Conservation (phyloP, 148 eudicot species). For the Silene uniflora region DNA sequence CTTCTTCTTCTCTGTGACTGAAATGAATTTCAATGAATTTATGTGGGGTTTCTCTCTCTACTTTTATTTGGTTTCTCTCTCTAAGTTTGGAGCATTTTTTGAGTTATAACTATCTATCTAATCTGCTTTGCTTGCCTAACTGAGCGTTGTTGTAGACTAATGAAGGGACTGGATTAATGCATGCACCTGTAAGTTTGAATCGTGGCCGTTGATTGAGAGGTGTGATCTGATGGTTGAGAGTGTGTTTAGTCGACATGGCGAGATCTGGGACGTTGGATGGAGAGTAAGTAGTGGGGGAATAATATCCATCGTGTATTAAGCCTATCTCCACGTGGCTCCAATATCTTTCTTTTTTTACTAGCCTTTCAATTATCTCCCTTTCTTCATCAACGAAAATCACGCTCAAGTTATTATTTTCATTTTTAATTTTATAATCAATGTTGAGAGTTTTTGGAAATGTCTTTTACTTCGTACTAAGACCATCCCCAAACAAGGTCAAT, state of each 20-base stretch:
- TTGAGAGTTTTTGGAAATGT: too few species aligned
- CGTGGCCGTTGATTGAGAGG: not conserved
- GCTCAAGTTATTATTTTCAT: too few species aligned
- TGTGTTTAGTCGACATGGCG: not conserved
- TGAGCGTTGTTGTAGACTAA: not conserved
- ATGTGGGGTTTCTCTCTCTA: not conserved
- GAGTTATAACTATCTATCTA: not conserved
- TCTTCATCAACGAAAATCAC: too few species aligned
- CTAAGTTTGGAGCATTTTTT: not conserved
- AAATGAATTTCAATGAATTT: not conserved
- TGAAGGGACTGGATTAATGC: not conserved
- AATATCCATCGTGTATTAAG: not conserved
- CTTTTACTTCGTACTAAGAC: too few species aligned
- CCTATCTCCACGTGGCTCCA: conserved; percentile 4
- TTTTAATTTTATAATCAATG: too few species aligned
- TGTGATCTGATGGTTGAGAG: not conserved
- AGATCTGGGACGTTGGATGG: not conserved
- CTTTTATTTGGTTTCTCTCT: not conserved
- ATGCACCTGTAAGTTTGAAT: not conserved
- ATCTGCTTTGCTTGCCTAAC: not conserved
- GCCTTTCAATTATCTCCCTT: too few species aligned
- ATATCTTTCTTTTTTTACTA: not conserved
- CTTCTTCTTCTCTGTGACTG: not conserved
- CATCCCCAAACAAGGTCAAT: too few species aligned
- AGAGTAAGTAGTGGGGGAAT: not conserved